Percentiles rank a stretch among this genome's conserved stretches.
phyloP scores from a whole-genome alignment of 352 stramenopile genomes.

The Pythium graminicola region DNA sequence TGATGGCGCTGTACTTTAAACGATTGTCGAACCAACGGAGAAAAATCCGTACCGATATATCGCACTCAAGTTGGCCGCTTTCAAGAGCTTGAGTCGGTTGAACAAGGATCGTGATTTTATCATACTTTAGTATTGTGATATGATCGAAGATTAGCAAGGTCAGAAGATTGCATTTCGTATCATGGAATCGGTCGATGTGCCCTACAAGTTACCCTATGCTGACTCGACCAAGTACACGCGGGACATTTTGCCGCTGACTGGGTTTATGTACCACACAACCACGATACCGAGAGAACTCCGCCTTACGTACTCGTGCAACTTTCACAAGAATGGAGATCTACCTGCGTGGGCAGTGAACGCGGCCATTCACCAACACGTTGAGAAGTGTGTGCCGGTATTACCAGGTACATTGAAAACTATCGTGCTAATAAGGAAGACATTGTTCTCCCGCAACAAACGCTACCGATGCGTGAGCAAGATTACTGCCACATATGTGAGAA shows the following conservation, averaged over 20 bases:
- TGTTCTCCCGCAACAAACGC: conserved; percentile 69
- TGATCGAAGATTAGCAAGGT: conserved; percentile 82
- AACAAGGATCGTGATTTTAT: conserved; percentile 73
- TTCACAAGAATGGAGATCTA: conserved; percentile 78
- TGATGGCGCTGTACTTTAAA: conserved; percentile 73
- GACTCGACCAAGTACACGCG: conserved; percentile 61
- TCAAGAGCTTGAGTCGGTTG: conserved; percentile 78
- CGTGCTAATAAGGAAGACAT: conserved; percentile 61
- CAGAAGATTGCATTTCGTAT: conserved; percentile 80
- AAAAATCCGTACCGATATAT: conserved; percentile 71
- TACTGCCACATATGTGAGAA: conserved; percentile 66
- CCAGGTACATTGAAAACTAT: conserved; percentile 84
- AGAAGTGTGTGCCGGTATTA: conserved; percentile 79
- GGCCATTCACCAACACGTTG: conserved; percentile 80
- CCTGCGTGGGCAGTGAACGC: conserved; percentile 78
- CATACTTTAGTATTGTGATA: conserved; percentile 84
- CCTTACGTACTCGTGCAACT: conserved; percentile 85
- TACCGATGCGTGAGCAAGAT: conserved; percentile 63
- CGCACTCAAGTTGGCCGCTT: conserved; percentile 78
- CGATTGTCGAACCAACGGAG: conserved; percentile 64
- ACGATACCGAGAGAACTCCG: conserved; percentile 67
- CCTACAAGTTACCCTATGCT: conserved; percentile 43
- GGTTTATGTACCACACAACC: conserved; percentile 85
- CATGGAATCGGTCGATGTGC: conserved; percentile 78
- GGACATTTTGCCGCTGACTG: conserved; percentile 74